Base-by-base conservation (phyloP, 148 eudicot species). In the Rhododendron simsii region DNA sequence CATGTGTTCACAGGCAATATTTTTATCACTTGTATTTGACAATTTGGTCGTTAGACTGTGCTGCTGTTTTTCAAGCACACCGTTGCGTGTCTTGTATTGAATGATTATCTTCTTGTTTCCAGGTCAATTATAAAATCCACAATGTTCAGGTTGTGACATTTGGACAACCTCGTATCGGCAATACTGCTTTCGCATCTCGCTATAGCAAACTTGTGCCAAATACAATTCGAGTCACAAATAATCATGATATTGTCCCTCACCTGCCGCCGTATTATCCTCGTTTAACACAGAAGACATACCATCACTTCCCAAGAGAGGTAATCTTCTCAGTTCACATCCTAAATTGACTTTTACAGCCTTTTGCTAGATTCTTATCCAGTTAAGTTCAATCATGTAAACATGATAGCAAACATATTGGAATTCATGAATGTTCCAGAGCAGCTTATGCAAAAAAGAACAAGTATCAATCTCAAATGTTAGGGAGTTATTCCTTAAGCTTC, bases 161-260 rank as follows among this genome's bases (percentile, higher is more conserved):
- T 89, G 99, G 99, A 86, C 98, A 95, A 89, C 99, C 99, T 88
- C 94, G 98, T 75, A 92, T 95, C 81, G 99, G 98, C 55, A 95
- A 98, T 90, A 92, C 96, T 86, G 94, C 88, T 86, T 98, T 98
- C 89, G 96, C 92, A 78, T 92, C 98, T 57, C 91, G 90, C 86
- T 98, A 91, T 89, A 91, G 80, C 57, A 63, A 89, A 86, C 35
- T 80, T 53, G 92, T 98, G 82, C 99, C 99, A 41, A 91, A 98
- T 84, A 94, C 98, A 28, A 89, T 98, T 44, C 94, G 98, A 20
- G 91, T 95, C 84, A 92, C 95, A 65, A 88, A 98, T 87, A 91
- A 91, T 4, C 96, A 95, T 88, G 98, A 98, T 88, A 94, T 95
- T 79, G 98, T 98, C 82, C 98, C 99, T 47, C 99, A 98, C 87